These are phyloP conservation scores for Jamesozyma hellenica DNA, from an alignment of 805 yeast species.

Conservation along the genomic window DNA sequence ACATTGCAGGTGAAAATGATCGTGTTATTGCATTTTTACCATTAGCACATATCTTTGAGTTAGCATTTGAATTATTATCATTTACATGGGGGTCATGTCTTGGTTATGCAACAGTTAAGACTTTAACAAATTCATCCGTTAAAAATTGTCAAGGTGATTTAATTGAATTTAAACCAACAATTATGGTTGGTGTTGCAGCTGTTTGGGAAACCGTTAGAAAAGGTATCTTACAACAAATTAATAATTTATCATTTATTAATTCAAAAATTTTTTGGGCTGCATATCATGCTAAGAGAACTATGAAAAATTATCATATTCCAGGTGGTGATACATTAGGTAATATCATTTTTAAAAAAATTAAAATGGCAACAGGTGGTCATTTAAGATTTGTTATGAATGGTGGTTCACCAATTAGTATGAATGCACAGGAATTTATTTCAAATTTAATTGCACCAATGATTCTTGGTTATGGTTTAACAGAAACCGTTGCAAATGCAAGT, in stretches of 20 bases:
- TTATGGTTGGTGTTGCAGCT: slow-evolving; percentile 98
- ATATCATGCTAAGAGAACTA: slow-evolving; percentile 56
- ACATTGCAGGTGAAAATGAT: slow-evolving; percentile 48
- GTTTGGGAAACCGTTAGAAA: slow-evolving; percentile 95
- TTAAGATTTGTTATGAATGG: slow-evolving; percentile 71
- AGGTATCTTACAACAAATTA: slow-evolving; percentile 74
- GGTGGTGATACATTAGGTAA: slow-evolving; percentile 55
- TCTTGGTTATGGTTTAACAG: slow-evolving; percentile 93
- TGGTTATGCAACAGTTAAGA: slow-evolving; percentile 90
- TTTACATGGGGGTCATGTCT: slow-evolving; percentile 84
- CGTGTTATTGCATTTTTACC: slow-evolving; percentile 83
- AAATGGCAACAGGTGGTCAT: slow-evolving; percentile 90
- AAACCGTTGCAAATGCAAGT: slow-evolving; percentile 83
- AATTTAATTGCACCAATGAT: slow-evolving; percentile 76
- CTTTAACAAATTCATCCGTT: slow-evolving; percentile 72
- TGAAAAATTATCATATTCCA: slow-evolving; percentile 61
- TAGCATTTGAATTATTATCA: slow-evolving; percentile 68
- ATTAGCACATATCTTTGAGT: slow-evolving; percentile 90
- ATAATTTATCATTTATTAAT: slow-evolving; percentile 48
- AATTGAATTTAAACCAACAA: slow-evolving; percentile 75
- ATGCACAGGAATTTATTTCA: slow-evolving; percentile 73
- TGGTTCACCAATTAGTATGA: slow-evolving; percentile 78
- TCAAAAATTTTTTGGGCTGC: slow-evolving; percentile 89
- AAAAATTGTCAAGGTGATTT: slow-evolving; percentile 84
- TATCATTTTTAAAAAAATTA: slow-evolving; percentile 74